phyloP scores from a whole-genome alignment of 164 flowering plant species.

The Vitis riparia region DNA sequence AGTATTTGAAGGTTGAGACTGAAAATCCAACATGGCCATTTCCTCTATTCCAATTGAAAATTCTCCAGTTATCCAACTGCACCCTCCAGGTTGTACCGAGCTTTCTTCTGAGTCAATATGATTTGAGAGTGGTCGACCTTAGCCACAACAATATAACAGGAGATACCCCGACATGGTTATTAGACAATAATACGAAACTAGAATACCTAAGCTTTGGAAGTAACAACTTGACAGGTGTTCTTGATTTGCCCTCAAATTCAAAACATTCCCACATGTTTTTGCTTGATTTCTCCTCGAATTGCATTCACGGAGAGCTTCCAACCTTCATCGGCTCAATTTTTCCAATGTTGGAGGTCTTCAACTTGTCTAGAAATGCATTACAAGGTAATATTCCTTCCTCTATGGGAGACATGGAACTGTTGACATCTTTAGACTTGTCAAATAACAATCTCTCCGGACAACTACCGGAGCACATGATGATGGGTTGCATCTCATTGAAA shows the following conservation, averaged over 20 bases:
- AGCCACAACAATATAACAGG: not conserved
- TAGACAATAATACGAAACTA: slow-evolving; percentile 16
- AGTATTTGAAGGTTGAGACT: too few relatives aligned
- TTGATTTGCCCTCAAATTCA: slow-evolving; percentile 7
- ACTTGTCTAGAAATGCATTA: slow-evolving; percentile 2
- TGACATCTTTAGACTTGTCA: not conserved
- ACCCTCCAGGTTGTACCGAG: not conserved
- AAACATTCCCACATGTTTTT: not conserved
- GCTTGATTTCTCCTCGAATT: slow-evolving; percentile 11
- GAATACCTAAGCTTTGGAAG: not conserved
- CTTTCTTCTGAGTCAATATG: slow-evolving; percentile 13
- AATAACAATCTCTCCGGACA: not conserved
- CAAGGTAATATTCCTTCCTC: not conserved
- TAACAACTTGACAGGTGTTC: slow-evolving; percentile 3
- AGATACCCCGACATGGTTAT: too few relatives aligned
- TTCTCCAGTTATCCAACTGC: too few relatives aligned
- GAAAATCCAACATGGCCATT: too few relatives aligned
- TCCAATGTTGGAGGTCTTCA: not conserved
- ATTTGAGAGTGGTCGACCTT: slow-evolving; percentile 10
- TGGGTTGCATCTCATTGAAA: not conserved
- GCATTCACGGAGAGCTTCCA: slow-evolving; percentile 4
- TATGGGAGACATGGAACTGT: not conserved
- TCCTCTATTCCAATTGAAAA: too few relatives aligned
- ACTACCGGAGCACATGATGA: not conserved
- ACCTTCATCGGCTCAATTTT: not conserved